Base-by-base conservation (phyloP, 1,284 basidiomycete species). In the Tausonia pullulans region DNA sequence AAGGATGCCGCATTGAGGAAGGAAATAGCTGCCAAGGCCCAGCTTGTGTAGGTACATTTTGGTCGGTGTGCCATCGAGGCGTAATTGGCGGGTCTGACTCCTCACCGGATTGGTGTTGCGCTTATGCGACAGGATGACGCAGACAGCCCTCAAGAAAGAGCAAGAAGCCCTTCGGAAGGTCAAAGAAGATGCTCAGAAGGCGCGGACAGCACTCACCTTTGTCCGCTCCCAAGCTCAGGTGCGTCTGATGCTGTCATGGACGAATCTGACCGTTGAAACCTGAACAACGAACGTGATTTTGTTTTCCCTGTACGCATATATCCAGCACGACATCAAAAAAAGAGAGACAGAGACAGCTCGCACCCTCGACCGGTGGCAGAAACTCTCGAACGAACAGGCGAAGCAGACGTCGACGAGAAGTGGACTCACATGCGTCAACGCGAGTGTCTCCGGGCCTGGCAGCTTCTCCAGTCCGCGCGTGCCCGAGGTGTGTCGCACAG, bases 321-420 rank as follows among this genome's bases (percentile, higher is more conserved):
- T 14, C 68, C 79, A 84, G 71, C 81, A 83, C 49, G 90, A 93
- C 71, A 74, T 88, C 44, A 90, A 87, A 80, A 88, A 76, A 63
- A 66, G 70, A 3, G 90, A 95, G 70, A 84, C 86, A 69, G 89
- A 92, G 63, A 76, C 87, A 44, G 90, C 92, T 70, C 82, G 84
- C 43, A 84, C 88, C 69, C 71, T 83, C n/a, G 87, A 88, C 51
- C 84, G 85, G 68, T 88, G 88, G 83, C 78, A 80, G 39, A 89
- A 85, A 72, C 73, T 91, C 14, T 77, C 82, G 5, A 87, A 87
- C 68, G 76, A 81, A 16, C 87, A 90, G 72, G 74, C 81, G 3
- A 55, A 56, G 50, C 43, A 56, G 51, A 40, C 51, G 39, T 51
- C 60, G 11, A 45, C 60, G 7, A 46, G 60, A 16, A 58, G 60